Base-by-base conservation (phyloP, 768 basidiomycete genomes). In the Xanthoconium stramineum region DNA sequence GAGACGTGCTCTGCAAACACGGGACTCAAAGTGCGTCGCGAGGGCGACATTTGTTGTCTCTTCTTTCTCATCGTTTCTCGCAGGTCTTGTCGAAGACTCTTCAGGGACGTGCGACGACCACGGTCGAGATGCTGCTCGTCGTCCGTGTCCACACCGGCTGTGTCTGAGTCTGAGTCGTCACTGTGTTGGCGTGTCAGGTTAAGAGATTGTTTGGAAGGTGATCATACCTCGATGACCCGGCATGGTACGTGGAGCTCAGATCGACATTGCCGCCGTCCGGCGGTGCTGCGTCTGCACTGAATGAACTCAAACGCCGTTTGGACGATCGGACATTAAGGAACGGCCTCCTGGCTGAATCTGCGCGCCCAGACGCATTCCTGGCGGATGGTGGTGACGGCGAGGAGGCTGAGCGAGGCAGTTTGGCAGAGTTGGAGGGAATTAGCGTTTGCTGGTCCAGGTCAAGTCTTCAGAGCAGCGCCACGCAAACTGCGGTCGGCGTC, bases 191-290 rank as follows among this genome's bases (percentile, higher is more conserved):
- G 32, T 14, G 43, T 82, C 57, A 67, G 55, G 35, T 42, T 29
- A 28, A 49, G 43, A 53, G 6, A 53, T 8, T 4, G 10, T 9
- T 3, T 47, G 51, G 19, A 57, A 36, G 24, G 15, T 24, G n/a
- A 39, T 64, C 81, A 59, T 64, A 88, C 89, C 87, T 83, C 11
- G 89, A 91, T 35, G 89, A 89, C 44, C 91, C 91, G 30, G 86
- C 91, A 56, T 91, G 87, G 72, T 93, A 93, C 61, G 90, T 92
- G 13, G 90, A 91, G 65, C 89, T 93, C 85, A 90, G 83, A 61
- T 85, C 90, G 61, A 84, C 65, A 56, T 71, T 71, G 55, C 73
- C 69, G 39, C 61, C 59, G 30, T 68, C 57, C 24, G 66, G 70
- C 3, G 57, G 68, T 17, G 56, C 50, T 38, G 40, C 55, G 29